Conservation (phyloP, 140 eudicot species). For the Flaveria floridana region DNA sequence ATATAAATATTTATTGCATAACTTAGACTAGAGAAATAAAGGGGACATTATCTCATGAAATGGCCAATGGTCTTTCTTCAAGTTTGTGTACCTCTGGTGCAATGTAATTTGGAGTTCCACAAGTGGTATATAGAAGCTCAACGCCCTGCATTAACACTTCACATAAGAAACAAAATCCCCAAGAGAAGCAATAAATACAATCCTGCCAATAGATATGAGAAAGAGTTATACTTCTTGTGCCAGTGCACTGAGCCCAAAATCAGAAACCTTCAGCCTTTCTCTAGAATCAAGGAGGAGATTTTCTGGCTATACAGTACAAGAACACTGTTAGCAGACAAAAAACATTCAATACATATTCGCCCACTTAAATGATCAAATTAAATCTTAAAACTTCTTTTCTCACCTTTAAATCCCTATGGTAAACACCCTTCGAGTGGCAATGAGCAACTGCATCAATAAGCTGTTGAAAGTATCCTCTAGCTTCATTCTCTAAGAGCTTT, state of each 20-base stretch:
- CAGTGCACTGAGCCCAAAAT: slow-evolving; percentile 95
- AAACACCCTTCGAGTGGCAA: slow-evolving; percentile 93
- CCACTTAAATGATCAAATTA: slow-evolving; percentile 13
- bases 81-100: slow-evolving; percentile 87
- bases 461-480: slow-evolving; percentile 93
- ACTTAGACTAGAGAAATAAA: slow-evolving; percentile 2
- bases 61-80: slow-evolving; percentile 14
- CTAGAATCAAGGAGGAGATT: slow-evolving; percentile 82
- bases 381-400: slow-evolving; percentile 18
- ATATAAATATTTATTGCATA: not conserved
- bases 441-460: slow-evolving; percentile 93
- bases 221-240: slow-evolving; percentile 55
- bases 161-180: slow-evolving; percentile 9
- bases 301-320: slow-evolving; percentile 68
- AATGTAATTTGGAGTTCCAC: slow-evolving; percentile 97
- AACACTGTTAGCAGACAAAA: slow-evolving; percentile 23
- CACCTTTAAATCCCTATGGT: slow-evolving; percentile 97
- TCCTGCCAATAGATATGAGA: not conserved
- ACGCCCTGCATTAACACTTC: slow-evolving; percentile 66
- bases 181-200: not conserved
- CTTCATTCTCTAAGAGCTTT: slow-evolving; percentile 75
- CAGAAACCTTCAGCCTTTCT: slow-evolving; percentile 91
- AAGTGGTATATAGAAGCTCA: slow-evolving; percentile 91
- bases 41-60: slow-evolving; percentile 3
- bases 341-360: slow-evolving; percentile 3